Conservation (phyloP, 352 stramenopile genomes). For the Pythium rhizo-oryzae region DNA sequence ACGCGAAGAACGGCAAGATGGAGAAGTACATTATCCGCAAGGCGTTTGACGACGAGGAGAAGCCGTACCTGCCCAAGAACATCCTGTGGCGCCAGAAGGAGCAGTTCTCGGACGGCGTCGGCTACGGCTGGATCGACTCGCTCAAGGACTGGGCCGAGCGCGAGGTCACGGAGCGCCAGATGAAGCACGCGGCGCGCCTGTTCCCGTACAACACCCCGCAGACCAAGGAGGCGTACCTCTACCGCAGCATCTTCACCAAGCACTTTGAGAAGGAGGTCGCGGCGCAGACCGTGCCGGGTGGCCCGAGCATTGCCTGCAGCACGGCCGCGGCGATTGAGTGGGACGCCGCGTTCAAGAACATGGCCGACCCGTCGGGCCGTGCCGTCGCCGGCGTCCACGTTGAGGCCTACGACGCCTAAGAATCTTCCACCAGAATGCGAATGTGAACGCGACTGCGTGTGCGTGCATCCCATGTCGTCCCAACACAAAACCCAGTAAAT, state of each 20-base stretch:
- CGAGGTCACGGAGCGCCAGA: constrained; percentile 96
- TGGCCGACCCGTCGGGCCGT: constrained; percentile 95
- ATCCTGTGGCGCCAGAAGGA: constrained; percentile 99
- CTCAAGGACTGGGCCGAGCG: constrained; percentile 95
- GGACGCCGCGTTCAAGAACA: constrained; percentile 95
- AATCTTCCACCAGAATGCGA: too few species aligned
- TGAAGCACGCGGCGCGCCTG: constrained; percentile 92
- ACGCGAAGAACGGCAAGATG: constrained; percentile 90
- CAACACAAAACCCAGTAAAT: too few species aligned
- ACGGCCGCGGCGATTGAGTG: constrained; percentile 98
- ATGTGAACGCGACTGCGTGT: too few species aligned
- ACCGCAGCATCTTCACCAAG: constrained; percentile 98
- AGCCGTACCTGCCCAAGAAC: constrained; percentile 97
- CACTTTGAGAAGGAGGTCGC: constrained; percentile 97
- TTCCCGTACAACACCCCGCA: constrained; percentile 99
- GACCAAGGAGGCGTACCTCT: constrained; percentile 97
- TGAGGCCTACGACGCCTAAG: constrained; percentile 85
- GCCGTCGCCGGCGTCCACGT: constrained; percentile 96
- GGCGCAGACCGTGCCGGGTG: constrained; percentile 96
- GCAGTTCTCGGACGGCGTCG: constrained; percentile 99
- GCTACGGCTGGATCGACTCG: constrained; percentile 99
- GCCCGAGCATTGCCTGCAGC: constrained; percentile 98
- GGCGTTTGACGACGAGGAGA: constrained; percentile 97
- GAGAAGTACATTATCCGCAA: constrained; percentile 99
- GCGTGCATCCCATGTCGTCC: too few species aligned